Conservation (phyloP, 208 protist species). For the Zelonia costaricensis region DNA sequence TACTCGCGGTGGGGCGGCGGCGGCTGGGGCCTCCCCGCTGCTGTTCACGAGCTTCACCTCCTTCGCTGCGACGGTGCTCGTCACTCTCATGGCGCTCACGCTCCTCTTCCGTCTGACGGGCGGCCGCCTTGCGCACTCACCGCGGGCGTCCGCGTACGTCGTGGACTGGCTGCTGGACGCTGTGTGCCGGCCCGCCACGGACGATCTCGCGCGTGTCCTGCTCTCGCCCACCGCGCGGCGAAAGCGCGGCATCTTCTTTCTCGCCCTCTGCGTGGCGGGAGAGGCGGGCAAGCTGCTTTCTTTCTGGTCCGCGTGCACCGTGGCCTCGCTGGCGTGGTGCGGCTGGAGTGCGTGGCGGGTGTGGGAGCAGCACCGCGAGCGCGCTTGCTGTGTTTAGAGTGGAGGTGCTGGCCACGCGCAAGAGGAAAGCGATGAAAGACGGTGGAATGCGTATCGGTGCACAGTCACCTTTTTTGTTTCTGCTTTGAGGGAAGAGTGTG, state of each 20-base stretch:
- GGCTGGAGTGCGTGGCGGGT: constrained; percentile 3
- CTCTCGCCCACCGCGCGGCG: constrained; percentile 10
- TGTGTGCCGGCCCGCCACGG: constrained; percentile 9
- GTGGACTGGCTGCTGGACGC: constrained; percentile 40
- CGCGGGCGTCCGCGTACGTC: constrained; percentile 11
- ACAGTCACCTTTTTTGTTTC: too few species aligned
- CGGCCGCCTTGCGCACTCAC: constrained; percentile 22
- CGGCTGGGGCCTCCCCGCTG: neutral
- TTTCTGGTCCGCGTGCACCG: constrained; percentile 26
- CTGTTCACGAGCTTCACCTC: constrained; percentile 35
- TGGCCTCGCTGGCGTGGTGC: constrained; percentile 15
- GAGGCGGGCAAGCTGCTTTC: constrained; percentile 36
- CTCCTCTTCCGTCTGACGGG: constrained; percentile 29
- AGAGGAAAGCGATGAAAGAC: too few species aligned
- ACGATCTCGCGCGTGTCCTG: constrained; percentile 11
- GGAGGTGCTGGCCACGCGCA: too few species aligned
- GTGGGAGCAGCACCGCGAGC: neutral
- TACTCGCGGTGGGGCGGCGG: neutral
- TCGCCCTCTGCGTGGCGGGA: constrained; percentile 10
- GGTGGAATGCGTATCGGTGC: too few species aligned
- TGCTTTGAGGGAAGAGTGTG: too few species aligned
- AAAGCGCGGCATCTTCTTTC: constrained; percentile 22
- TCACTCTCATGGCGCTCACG: constrained; percentile 29
- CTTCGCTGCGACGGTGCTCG: constrained; percentile 19
- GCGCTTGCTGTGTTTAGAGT: neutral